Evolutionary conservation across 2,329 filamentous ascomycete genomes (phyloP), one percentile per base, ranked within the genome.

Genomic region (Trichoderma oligosporum): DNA sequence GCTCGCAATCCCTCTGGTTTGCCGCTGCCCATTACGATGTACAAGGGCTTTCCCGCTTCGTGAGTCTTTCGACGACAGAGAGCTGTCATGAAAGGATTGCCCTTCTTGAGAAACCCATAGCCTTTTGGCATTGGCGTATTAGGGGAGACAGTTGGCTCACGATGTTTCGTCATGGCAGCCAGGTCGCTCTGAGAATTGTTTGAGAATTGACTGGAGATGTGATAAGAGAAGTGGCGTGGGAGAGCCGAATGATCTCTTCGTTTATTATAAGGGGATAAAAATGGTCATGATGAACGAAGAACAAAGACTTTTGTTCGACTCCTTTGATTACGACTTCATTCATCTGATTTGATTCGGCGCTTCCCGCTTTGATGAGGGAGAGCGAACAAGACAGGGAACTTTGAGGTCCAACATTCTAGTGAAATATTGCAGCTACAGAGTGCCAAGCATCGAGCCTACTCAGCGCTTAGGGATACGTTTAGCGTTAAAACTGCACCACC

Each of bases 51-150:
- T 0, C 63, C 61, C 4, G 67, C 66, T 0, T 64, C 70, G 14
- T 67, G 70, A 1, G 76, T 73, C 33, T 67, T 64, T 16, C 65
- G 68, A 14, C 74, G 73, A 62, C 74, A 78, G 57, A 74, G 64
- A 4, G 62, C 64, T 4, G 76, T 78, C 56, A 75, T 67, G 66
- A 74, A 78, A 4, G 68, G 63, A 61, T 76, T 70, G 60, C 76
- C 74, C 44, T 73, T 74, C 16, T 64, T 69, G 1, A 79, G 69
- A 51, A 76, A 76, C 8, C 62, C 62, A 61, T 78, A 79, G 7
- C 72, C 70, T 2, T 52, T 53, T 3, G 75, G 74, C 62, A 77
- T 66, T 2, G 68, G 70, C 7, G 65, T 58, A 35, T 58, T 38
- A n/a, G 60, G 49, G 2, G 52, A 54, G 27, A 72, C 68, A 11